Conservation (phyloP, 2,329 filamentous ascomycete species). For the Aspergillus unguis region DNA sequence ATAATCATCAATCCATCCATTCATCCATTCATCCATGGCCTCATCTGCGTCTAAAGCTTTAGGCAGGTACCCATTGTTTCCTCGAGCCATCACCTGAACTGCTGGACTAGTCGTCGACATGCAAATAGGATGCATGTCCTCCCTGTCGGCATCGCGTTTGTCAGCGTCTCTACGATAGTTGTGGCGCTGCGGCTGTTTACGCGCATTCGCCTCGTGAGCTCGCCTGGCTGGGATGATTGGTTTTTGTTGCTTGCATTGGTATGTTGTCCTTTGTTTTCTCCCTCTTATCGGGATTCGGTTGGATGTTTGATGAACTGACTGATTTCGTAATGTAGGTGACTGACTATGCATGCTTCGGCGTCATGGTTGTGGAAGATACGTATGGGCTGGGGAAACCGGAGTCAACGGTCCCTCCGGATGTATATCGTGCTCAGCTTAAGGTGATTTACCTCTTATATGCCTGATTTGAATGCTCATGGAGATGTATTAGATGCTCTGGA, state of each 20-base stretch:
- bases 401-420: constrained; percentile 1
- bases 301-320: background rate
- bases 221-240: constrained; percentile 28
- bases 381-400: constrained; percentile 22
- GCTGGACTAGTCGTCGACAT: background rate
- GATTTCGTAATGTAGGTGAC: constrained; percentile 5
- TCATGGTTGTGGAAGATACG: constrained; percentile 18
- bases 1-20: too few relatives aligned
- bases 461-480: background rate
- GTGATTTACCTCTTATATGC: constrained; percentile 12
- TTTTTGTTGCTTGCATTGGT: constrained; percentile 20
- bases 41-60: background rate
- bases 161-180: constrained; percentile 17
- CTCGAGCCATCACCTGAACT: too few relatives aligned
- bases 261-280: background rate
- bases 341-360: constrained; percentile 15
- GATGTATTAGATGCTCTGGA: constrained; percentile 26
- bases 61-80: background rate
- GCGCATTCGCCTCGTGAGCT: constrained; percentile 21
- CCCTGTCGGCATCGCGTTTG: constrained; percentile 20
- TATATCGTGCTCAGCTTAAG: constrained; percentile 18
- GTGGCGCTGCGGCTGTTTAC: constrained; percentile 25
- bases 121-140: constrained; percentile 22
- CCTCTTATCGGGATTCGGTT: background rate
- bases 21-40: background rate